Evolutionary conservation across 1,284 basidiomycete genomes (phyloP).

Genomic region (Trametes sp.): DNA sequence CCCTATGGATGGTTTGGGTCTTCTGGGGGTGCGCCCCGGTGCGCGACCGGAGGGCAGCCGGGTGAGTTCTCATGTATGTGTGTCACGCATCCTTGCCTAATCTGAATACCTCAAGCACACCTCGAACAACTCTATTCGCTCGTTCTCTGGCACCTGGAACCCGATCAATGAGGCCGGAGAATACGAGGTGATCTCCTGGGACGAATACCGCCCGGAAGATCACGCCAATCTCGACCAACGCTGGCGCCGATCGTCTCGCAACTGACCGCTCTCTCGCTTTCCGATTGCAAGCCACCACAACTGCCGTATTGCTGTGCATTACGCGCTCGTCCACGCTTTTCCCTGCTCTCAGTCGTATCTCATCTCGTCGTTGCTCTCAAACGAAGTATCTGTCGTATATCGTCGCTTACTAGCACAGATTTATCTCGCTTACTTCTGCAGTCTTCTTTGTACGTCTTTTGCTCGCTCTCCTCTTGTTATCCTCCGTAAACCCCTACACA

Average conservation of each 20-base stretch:
- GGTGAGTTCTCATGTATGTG: conserved; percentile 6
- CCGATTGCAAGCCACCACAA: conserved; percentile 7
- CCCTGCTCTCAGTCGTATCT: conserved; percentile 5
- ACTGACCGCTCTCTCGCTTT: conserved; percentile 23
- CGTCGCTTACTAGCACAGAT: background rate
- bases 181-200: conserved; percentile 20
- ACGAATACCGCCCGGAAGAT: conserved; percentile 28
- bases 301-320: conserved; percentile 13
- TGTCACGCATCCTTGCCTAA: background rate
- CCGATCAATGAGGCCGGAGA: conserved; percentile 9
- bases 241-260: conserved; percentile 7
- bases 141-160: conserved; percentile 31
- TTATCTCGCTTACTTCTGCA: background rate
- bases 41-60: conserved; percentile 4
- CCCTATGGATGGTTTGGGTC: background rate
- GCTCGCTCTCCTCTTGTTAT: background rate
- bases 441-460: background rate
- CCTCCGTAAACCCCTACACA: background rate
- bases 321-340: background rate
- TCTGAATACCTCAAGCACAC: conserved; percentile 1
- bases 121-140: conserved; percentile 18
- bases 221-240: conserved; percentile 20
- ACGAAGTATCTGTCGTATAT: background rate
- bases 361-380: conserved; percentile 8
- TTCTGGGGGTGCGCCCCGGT: background rate